Conservation (phyloP, 306 rosid genomes). For the Prunus fruticosa region DNA sequence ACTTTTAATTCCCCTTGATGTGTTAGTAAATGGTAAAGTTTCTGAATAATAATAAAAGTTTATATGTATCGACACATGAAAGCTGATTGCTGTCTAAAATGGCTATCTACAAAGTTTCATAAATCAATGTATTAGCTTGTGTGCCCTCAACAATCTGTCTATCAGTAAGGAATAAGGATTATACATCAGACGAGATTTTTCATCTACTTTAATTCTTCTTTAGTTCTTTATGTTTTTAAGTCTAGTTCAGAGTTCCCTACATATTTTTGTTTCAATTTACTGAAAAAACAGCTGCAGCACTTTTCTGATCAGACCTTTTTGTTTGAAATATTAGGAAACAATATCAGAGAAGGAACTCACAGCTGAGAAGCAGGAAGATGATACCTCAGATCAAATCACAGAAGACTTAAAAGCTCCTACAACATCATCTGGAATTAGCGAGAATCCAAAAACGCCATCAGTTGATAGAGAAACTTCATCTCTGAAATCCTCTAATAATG, state of each 20-base stretch:
- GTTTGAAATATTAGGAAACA: conserved; percentile 40
- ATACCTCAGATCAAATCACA: conserved; percentile 30
- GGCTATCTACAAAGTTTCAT: neutral
- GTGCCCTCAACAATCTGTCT: neutral
- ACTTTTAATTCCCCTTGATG: neutral
- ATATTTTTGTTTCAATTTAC: neutral
- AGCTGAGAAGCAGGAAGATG: conserved; percentile 36
- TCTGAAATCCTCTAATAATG: conserved; percentile 42
- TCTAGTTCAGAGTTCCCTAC: neutral
- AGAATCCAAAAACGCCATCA: conserved; percentile 49
- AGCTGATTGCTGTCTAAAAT: neutral
- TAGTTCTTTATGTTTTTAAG: neutral
- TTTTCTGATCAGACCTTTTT: conserved; percentile 26
- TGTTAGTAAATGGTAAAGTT: neutral
- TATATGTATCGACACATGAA: neutral
- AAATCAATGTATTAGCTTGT: neutral
- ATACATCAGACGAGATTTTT: too few relatives aligned
- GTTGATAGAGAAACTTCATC: conserved; percentile 44
- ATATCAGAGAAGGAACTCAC: conserved; percentile 41
- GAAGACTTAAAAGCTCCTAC: conserved; percentile 40
- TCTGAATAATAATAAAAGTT: neutral
- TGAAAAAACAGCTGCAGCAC: neutral
- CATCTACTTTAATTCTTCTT: neutral
- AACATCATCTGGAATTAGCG: conserved; percentile 41
- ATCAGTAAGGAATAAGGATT: neutral